Evolutionary conservation across 192 early-diverging fungal genomes (phyloP), one percentile per base, ranked within the genome.

Genomic region (Gonapodya prolifera): DNA sequence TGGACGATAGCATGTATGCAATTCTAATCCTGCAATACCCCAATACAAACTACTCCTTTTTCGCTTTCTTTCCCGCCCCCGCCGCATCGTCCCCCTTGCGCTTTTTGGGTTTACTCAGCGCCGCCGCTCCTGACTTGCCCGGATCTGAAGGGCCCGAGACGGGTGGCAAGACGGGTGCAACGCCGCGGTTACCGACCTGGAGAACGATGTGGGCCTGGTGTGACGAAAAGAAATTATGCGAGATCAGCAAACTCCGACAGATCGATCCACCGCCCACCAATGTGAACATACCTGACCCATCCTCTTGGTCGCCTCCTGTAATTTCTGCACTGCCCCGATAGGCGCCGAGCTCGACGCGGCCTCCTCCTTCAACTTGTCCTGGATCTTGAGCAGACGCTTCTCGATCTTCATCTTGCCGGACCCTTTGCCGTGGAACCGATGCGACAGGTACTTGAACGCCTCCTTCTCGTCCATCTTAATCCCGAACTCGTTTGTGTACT

Each of bases 351-450:
- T 90, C 30, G 87, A 87, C 87, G 94, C 91, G 75, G 90, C 86
- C 82, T 93, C 79, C 78, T 93, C 84, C 75, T 87, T 87, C 70
- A 87, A 86, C 79, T 95, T 95, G 32, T 94, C 92, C 76, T 95
- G 91, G 29, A 95, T 78, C 80, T 95, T 95, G 71, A 84, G 83
- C 79, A 95, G 84, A 1, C 92, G 80, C 83, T 94, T 95, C 78
- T 99, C 97, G 2, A 92, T 95, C 87, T 99, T 99, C 82, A 89
- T 89, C 80, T 97, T 97, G 34, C 97, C 97, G 35, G 92, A 92
- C 2, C 89, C 87, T 76, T 94, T 94, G 18, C 97, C 97, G 80
- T 99, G 97, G 88, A 99, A 99, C 70, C 93, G 94, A 70, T 99
- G 96, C 35, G 94, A 95, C 34, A 95, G 81, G 77, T 90, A 89